phyloP scores from a whole-genome alignment of 306 rosid genomes.

The Prunus kanzakura region DNA sequence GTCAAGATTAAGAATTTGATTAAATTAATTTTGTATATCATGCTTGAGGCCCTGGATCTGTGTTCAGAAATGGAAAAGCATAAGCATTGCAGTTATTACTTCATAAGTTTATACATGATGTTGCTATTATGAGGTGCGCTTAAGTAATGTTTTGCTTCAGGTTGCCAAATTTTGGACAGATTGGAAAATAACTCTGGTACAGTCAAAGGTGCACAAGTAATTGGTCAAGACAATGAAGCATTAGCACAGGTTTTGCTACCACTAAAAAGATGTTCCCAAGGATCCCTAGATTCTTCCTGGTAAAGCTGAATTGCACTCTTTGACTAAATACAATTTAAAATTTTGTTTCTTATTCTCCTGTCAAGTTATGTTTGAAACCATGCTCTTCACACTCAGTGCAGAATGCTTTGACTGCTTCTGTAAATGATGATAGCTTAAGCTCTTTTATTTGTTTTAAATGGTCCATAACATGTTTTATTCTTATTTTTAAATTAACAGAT shows the following conservation, averaged over 20 bases:
- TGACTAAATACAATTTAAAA: background rate
- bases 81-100: background rate
- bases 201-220: conserved; percentile 70
- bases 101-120: background rate
- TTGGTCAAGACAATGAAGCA: conserved; percentile 80
- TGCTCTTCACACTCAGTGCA: too few species aligned
- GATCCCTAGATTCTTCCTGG: conserved; percentile 60
- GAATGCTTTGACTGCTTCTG: too few species aligned
- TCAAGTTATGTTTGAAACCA: background rate
- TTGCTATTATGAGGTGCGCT: too few species aligned
- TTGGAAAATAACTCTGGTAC: conserved; percentile 84
- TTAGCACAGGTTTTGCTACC: conserved; percentile 62
- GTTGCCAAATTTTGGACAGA: conserved; percentile 59
- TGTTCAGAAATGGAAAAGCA: background rate
- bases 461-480: too few species aligned
- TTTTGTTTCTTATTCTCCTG: background rate
- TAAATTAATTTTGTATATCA: background rate
- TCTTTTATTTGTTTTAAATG: too few species aligned
- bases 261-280: conserved; percentile 63
- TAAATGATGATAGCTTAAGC: too few species aligned
- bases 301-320: conserved; percentile 22
- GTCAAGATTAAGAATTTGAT: background rate
- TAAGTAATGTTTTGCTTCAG: conserved; percentile 32
- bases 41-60: background rate
- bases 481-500: too few species aligned